A percentile compares a stretch with the other conserved stretches of the same genome.
Evolutionary conservation across 2,329 filamentous ascomycete species (phyloP).

Genomic region (Ilyonectria robusta): DNA sequence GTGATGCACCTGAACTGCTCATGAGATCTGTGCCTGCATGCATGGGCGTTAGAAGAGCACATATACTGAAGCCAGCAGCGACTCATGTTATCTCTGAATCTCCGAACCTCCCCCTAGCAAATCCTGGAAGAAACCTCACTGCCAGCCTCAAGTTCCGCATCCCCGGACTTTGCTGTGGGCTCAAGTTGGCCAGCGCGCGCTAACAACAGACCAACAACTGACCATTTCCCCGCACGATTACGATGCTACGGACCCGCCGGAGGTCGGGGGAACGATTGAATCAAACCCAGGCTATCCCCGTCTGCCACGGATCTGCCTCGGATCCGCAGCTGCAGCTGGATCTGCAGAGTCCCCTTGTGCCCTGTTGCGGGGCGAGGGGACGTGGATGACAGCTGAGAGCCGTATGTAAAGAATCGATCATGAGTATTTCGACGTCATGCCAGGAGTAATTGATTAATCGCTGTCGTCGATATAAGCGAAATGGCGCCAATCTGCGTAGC

Average conservation of each 20-base stretch:
- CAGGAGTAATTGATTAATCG: neutral
- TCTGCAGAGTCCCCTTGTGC: neutral
- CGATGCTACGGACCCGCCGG: neutral
- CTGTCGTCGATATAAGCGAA: constrained; percentile 5
- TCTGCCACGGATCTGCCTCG: constrained; percentile 2
- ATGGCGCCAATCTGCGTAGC: neutral
- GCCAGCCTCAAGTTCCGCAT: neutral
- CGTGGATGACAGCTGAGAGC: neutral
- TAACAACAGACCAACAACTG: constrained; percentile 1
- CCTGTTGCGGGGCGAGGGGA: neutral
- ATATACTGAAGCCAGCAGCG: neutral
- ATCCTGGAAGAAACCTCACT: too few species aligned
- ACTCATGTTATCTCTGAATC: neutral
- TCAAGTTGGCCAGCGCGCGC: neutral
- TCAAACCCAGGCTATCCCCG: neutral
- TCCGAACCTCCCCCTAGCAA: neutral
- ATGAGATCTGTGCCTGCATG: neutral
- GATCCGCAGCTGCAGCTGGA: constrained; percentile 3
- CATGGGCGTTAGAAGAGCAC: neutral
- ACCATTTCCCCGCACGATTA: constrained; percentile 8
- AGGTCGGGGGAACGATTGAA: neutral
- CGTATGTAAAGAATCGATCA: neutral
- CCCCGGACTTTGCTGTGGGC: constrained; percentile 1
- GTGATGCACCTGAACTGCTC: neutral
- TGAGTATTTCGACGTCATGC: neutral